These are phyloP conservation scores for Syncephalis plumigaleata DNA, from an alignment of 371 early-diverging fungal species.

Conservation along the genomic window DNA sequence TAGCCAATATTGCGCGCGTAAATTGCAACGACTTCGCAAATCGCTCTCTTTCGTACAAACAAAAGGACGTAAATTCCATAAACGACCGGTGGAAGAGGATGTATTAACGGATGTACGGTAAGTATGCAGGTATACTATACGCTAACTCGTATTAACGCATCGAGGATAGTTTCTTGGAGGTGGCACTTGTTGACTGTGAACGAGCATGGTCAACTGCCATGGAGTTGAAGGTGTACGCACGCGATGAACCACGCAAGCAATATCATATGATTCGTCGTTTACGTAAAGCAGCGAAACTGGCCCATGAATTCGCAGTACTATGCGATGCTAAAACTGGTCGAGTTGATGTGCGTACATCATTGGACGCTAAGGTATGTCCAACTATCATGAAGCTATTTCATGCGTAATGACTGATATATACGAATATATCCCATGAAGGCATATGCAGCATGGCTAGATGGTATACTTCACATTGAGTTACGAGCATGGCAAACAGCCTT, in stretches of 20 bases:
- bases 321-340: constrained; percentile 24
- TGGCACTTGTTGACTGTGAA: constrained; percentile 48
- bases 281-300: constrained; percentile 35
- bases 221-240: constrained; percentile 46
- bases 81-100: constrained; percentile 23
- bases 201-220: constrained; percentile 68
- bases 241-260: constrained; percentile 43
- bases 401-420: neutral
- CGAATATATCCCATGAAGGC: constrained; percentile 21
- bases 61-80: constrained; percentile 25
- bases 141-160: neutral
- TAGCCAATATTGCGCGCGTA: constrained; percentile 48
- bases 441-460: constrained; percentile 49
- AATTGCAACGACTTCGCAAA: constrained; percentile 43
- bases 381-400: neutral
- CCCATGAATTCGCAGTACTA: constrained; percentile 24
- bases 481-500: constrained; percentile 51
- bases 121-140: neutral
- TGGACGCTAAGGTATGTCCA: constrained; percentile 38
- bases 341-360: constrained; percentile 28
- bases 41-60: constrained; percentile 31
- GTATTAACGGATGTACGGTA: constrained; percentile 27
- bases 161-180: constrained; percentile 26
- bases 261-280: constrained; percentile 44
- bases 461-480: constrained; percentile 41